Evolutionary conservation across 2,329 filamentous ascomycete species (phyloP), one percentile per base, ranked within the genome.

Genomic region (Aspergillus vadensis): DNA sequence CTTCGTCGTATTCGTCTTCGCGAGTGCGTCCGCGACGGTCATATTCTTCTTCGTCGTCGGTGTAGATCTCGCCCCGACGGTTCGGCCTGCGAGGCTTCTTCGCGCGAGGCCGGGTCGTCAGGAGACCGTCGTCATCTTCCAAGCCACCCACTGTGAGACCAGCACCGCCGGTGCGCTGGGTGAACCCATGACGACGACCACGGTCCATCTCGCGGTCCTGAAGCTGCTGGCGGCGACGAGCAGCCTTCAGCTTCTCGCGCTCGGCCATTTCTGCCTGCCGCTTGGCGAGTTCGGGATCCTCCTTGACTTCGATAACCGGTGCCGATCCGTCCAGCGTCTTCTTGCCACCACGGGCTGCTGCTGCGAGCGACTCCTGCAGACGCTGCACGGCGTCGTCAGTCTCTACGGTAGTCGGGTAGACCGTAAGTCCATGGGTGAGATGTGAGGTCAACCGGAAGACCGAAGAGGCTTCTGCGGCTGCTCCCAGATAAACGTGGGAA

Each of bases 1-100:
- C 88, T 70, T 90, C 89, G 72, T 94, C 91, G 70, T 93, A 93
- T 69, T 93, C 88, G 76, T 96, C 89, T 74, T 92, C 87, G 73
- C 90, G 88, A 77, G 74, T 80, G 23, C 79, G 75, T 4, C 76
- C 74, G 44, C 79, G 74, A 25, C 78, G 76, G 27, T 76, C 73
- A 58, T 77, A 80, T 8, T 81, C 80, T 53, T 81, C 79, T 65
- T 82, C 81, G 27, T 81, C 79, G 57, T 82, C 79, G 1, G 77
- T 79, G 64, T 81, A 80, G 58, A 81, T 79, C 61, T 82, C 80
- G 23, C 80, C 80, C 36, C 77, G 77, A 41, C 79, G 76, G 62
- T 80, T 80, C 12, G 75, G 67, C 50, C 71, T 76, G 53, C 75
- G 74, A 43, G 72, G 69, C 62, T 76, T 76, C 59, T 72, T 71